These are phyloP conservation scores for Tritrichomonas foetus DNA, from an alignment of 208 protist genomes.

Conservation along the genomic window DNA sequence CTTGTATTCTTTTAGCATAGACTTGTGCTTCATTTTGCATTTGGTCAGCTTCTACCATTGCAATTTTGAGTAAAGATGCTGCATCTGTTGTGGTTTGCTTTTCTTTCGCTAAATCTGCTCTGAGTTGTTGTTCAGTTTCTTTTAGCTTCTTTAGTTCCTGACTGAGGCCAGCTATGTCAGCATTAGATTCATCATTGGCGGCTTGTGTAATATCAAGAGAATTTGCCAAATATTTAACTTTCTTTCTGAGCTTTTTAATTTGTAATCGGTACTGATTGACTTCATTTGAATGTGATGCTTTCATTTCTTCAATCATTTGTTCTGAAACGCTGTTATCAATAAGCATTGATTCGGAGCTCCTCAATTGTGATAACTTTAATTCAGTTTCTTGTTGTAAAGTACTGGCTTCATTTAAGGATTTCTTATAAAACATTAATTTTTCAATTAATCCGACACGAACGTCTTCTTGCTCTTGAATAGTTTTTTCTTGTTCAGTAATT, in stretches of 20 bases:
- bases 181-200: not conserved
- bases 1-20: not conserved
- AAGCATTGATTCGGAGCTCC: not conserved
- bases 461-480: not conserved
- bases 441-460: not conserved
- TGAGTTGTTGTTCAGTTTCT: not conserved
- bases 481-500: not conserved
- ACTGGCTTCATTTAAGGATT: not conserved
- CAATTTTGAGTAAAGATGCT: not conserved
- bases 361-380: not conserved
- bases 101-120: no score
- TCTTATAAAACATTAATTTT: slow-evolving; percentile 25
- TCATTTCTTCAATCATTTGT: not conserved
- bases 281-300: not conserved
- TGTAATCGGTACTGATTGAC: not conserved
- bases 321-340: no score
- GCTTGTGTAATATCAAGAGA: not conserved
- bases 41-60: not conserved
- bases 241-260: not conserved
- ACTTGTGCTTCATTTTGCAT: not conserved
- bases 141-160: not conserved
- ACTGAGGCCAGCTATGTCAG: not conserved
- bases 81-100: not conserved
- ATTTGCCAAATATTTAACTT: not conserved
- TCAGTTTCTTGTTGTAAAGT: not conserved